These are phyloP conservation scores for Asterionellopsis glacialis DNA, from an alignment of 108 stramenopile species.

Conservation along the genomic window DNA sequence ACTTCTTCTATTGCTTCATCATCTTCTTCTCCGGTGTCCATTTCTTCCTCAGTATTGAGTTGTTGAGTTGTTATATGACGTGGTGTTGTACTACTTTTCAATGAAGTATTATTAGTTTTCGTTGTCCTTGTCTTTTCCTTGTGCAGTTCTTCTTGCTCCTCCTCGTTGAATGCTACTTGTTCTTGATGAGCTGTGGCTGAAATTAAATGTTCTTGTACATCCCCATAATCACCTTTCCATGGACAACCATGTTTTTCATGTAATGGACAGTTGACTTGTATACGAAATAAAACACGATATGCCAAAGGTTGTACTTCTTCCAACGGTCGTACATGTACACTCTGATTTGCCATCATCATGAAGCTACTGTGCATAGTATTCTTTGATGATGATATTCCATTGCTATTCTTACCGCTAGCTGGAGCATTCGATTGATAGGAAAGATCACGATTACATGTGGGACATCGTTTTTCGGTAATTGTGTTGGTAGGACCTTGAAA, in stretches of 20 bases:
- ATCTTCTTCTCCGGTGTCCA: not conserved
- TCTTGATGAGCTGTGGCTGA: conserved; percentile 17
- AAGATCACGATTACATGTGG: conserved; percentile 29
- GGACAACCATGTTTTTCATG: conserved; percentile 10
- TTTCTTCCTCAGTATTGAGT: not conserved
- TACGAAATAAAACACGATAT: conserved; percentile 19
- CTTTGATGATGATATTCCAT: no score
- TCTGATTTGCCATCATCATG: conserved; percentile 14
- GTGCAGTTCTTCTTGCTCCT: not conserved
- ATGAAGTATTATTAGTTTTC: not conserved
- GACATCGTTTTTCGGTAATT: no score
- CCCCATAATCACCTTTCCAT: conserved; percentile 57
- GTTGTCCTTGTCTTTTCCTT: not conserved
- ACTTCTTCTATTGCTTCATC: not conserved
- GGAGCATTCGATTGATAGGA: conserved; percentile 3
- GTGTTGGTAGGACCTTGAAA: no score
- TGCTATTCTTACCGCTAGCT: no score
- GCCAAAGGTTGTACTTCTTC: conserved; percentile 25
- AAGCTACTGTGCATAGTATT: conserved; percentile 5
- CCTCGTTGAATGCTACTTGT: not conserved
- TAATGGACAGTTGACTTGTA: conserved; percentile 35
- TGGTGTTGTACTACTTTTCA: not conserved
- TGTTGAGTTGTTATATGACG: not conserved
- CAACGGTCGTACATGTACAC: conserved; percentile 24
- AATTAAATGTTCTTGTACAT: conserved; percentile 42